Percentiles rank a stretch among this genome's conserved stretches.
Evolutionary conservation across 257 asterid species (phyloP).

Genomic region (Scutellaria baicalensis): DNA sequence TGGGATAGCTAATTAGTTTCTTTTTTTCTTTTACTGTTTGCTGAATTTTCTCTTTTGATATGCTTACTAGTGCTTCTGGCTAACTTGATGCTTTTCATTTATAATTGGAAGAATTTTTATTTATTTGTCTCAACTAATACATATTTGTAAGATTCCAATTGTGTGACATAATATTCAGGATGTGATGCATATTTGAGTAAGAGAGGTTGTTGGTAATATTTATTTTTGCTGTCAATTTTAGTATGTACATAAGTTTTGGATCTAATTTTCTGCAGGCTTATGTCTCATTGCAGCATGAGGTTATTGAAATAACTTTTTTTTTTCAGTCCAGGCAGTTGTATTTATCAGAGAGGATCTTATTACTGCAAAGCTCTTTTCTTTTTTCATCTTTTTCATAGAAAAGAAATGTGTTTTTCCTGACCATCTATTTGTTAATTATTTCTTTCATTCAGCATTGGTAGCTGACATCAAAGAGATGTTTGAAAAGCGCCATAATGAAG

Average conservation of each 20-base stretch:
- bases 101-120: background rate
- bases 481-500: constrained; percentile 52
- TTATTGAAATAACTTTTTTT: background rate
- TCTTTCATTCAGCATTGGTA: constrained; percentile 48
- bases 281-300: background rate
- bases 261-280: background rate
- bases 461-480: constrained; percentile 72
- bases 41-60: constrained; percentile 4
- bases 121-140: constrained; percentile 1
- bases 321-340: constrained; percentile 2
- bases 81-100: background rate
- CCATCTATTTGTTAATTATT: constrained; percentile 17
- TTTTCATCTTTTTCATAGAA: background rate
- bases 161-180: background rate
- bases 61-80: background rate
- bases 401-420: constrained; percentile 6
- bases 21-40: background rate
- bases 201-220: background rate
- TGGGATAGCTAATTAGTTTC: background rate
- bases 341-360: constrained; percentile 1
- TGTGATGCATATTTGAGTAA: background rate
- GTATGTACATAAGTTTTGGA: background rate
- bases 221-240: background rate
- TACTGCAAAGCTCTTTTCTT: background rate
- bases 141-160: background rate